These are phyloP conservation scores for Nannochloropsis salina DNA, from an alignment of 108 stramenopile genomes.

Conservation along the genomic window DNA sequence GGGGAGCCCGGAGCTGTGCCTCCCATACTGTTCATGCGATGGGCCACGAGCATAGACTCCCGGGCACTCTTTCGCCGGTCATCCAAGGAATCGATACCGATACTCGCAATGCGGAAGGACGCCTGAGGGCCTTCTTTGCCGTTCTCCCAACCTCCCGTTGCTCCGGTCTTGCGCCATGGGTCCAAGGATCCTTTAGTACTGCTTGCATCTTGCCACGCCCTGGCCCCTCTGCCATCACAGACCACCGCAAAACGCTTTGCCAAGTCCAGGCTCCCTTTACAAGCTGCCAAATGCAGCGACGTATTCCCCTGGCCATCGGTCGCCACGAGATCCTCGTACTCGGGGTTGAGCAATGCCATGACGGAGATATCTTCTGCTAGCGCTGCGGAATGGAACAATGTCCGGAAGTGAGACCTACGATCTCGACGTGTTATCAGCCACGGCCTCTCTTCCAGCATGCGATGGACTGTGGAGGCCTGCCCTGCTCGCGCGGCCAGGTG, in stretches of 20 bases:
- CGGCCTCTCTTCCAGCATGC: background rate
- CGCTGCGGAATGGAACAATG: background rate
- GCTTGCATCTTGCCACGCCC: slow-evolving; percentile 19
- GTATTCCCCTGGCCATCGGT: slow-evolving; percentile 35
- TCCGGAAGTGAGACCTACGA: background rate
- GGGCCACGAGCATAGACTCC: background rate
- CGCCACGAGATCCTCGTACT: slow-evolving; percentile 22
- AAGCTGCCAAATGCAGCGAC: slow-evolving; percentile 21
- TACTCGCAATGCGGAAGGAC: background rate
- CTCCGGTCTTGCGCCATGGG: background rate
- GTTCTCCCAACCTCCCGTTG: background rate
- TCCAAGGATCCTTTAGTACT: background rate
- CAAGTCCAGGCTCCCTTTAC: slow-evolving; percentile 4
- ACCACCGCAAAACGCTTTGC: background rate
- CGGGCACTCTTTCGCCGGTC: slow-evolving; percentile 5
- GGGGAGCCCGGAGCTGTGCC: slow-evolving; percentile 1
- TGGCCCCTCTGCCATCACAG: background rate
- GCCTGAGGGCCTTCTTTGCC: background rate
- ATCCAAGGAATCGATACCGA: background rate
- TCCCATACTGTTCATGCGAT: background rate
- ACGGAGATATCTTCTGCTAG: slow-evolving; percentile 9
- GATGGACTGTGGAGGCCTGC: background rate
- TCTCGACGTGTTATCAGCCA: background rate
- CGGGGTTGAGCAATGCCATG: background rate
- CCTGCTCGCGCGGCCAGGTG: background rate